Percentiles rank a stretch among this genome's conserved stretches.
Conservation (phyloP, 441 rosid genomes). For the Metrosideros polymorpha region DNA sequence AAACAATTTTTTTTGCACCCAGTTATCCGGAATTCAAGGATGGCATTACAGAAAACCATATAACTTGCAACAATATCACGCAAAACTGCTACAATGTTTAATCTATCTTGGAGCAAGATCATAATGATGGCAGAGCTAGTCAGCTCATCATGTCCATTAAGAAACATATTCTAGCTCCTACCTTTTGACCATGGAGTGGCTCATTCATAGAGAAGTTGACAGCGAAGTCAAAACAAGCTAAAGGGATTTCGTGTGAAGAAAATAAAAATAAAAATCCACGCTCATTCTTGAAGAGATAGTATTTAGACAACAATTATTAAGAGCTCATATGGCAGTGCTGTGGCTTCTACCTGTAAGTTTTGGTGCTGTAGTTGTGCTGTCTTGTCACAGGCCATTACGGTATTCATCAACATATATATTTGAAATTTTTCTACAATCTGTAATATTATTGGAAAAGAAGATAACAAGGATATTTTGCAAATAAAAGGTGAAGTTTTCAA, state of each 20-base stretch:
- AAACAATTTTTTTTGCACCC: neutral
- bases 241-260: neutral
- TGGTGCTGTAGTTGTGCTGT: neutral
- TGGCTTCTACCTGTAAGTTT: neutral
- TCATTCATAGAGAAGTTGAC: neutral
- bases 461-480: neutral
- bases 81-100: neutral
- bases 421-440: neutral
- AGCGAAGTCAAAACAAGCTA: neutral
- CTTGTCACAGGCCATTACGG: neutral
- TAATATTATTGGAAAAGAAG: neutral
- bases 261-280: neutral
- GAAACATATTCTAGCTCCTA: neutral
- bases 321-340: neutral
- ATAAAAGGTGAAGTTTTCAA: neutral
- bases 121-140: neutral
- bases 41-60: neutral
- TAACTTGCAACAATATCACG: neutral
- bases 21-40: neutral
- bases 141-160: neutral
- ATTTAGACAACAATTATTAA: neutral
- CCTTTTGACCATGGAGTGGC: neutral
- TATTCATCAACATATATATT: neutral
- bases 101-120: neutral
- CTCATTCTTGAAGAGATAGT: neutral